phyloP scores from a whole-genome alignment of 129 eudicot species.

The Flaveria brownii region DNA sequence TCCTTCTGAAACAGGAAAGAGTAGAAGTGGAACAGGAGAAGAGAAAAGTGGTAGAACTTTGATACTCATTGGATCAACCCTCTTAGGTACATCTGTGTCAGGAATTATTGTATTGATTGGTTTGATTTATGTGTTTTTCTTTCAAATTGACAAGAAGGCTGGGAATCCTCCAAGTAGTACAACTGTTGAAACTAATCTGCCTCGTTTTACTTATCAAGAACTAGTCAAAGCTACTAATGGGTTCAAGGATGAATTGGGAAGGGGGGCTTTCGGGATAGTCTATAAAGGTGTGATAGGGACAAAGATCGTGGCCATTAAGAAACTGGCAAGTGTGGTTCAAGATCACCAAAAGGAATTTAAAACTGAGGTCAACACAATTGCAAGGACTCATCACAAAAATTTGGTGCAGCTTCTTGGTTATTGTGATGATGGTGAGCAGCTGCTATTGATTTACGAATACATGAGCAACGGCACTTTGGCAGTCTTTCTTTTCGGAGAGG shows the following conservation, averaged over 20 bases:
- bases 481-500: constrained; percentile 34
- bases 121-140: constrained; percentile 26
- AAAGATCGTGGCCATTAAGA: constrained; percentile 41
- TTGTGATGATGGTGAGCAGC: constrained; percentile 50
- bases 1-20: background rate
- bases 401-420: constrained; percentile 54
- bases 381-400: constrained; percentile 57
- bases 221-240: constrained; percentile 56
- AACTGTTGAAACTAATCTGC: constrained; percentile 27
- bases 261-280: constrained; percentile 48
- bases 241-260: constrained; percentile 47
- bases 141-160: constrained; percentile 22
- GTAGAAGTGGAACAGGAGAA: background rate
- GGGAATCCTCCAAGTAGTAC: background rate
- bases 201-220: constrained; percentile 44
- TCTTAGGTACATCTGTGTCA: constrained; percentile 40
- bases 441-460: constrained; percentile 47
- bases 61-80: constrained; percentile 30
- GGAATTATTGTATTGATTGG: constrained; percentile 23
- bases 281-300: constrained; percentile 42
- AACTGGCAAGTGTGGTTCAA: constrained; percentile 31
- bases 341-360: constrained; percentile 42
- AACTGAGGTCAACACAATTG: constrained; percentile 47
- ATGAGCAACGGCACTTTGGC: constrained; percentile 56
- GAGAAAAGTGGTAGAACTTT: constrained; percentile 11